These are phyloP conservation scores for Salix udensis DNA, from an alignment of 345 rosid genomes.

Conservation along the genomic window DNA sequence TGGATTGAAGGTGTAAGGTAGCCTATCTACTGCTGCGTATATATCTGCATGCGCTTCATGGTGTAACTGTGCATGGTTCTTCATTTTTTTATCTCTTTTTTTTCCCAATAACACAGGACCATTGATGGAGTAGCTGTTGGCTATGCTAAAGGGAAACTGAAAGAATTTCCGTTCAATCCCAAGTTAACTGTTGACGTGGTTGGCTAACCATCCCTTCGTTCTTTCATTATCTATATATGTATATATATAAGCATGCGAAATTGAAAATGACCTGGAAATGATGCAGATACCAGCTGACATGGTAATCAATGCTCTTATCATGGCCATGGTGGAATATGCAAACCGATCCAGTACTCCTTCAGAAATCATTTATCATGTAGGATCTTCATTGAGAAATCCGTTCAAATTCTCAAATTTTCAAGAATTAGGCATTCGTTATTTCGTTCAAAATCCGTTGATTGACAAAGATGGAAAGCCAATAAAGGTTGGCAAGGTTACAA, in stretches of 20 bases:
- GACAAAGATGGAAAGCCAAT: neutral
- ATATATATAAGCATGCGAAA: too few species aligned
- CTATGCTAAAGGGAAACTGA: constrained; percentile 16
- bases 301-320: constrained; percentile 71
- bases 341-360: neutral
- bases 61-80: too few species aligned
- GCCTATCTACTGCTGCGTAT: too few species aligned
- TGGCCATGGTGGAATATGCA: constrained; percentile 35
- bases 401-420: neutral
- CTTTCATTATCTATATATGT: neutral
- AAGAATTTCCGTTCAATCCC: constrained; percentile 1
- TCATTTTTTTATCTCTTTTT: too few species aligned
- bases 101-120: neutral
- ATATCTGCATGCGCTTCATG: too few species aligned
- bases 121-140: constrained; percentile 6
- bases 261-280: too few species aligned
- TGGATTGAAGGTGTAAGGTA: constrained; percentile 20
- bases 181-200: constrained; percentile 7
- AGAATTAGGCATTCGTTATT: neutral
- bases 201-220: neutral
- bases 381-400: constrained; percentile 27
- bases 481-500: neutral
- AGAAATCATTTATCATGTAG: constrained; percentile 18
- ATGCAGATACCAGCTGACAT: constrained; percentile 76
- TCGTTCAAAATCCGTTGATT: neutral